Base-by-base conservation (phyloP, 2,329 filamentous ascomycete genomes). In the Venturia nashicola region DNA sequence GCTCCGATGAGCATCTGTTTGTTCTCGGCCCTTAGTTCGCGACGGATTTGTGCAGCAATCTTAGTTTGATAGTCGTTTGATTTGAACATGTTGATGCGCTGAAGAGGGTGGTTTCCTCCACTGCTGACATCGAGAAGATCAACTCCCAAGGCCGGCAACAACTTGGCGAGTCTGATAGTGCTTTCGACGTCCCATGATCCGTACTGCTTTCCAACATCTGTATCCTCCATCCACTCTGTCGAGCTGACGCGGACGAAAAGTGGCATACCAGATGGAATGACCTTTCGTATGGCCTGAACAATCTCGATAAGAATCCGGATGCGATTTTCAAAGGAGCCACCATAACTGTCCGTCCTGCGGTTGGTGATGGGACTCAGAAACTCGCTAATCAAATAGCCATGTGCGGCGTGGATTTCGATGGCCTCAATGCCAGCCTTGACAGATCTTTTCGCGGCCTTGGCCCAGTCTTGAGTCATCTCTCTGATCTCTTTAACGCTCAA, bases 31-130 rank as follows among this genome's bases (percentile, higher is more conserved):
- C 71, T 74, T 39, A 78, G 68, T 34, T 73, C 72, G 46, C 72
- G 71, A 34, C 78, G 73, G 51, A 83, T 76, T 34, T 75, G 73
- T 0, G 74, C 73, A 0, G 80, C 80, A 44, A 82, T 77, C 54
- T 77, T 75, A 8, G 75, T 77, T 67, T 83, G 79, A 66, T 82
- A 83, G 64, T 80, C 78, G n/a, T 73, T 74, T 4, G 69, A 64
- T 14, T 68, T 65, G 67, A 76, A 75, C 51, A 72, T 70, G 55
- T 77, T 71, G 68, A 82, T 76, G 9, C 71, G 71, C 67, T 81
- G 79, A n/a, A 70, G 65, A 1, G 70, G 72, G 66, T 78, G 74
- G 64, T 80, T 80, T 0, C 76, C 78, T 0, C 76, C 78, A 12
- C 74, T 76, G 63, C 75, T 77, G 2, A 79, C 77, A 64, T 80